Conservation (phyloP, 2,329 filamentous ascomycete species). For the Penicillium sp. region DNA sequence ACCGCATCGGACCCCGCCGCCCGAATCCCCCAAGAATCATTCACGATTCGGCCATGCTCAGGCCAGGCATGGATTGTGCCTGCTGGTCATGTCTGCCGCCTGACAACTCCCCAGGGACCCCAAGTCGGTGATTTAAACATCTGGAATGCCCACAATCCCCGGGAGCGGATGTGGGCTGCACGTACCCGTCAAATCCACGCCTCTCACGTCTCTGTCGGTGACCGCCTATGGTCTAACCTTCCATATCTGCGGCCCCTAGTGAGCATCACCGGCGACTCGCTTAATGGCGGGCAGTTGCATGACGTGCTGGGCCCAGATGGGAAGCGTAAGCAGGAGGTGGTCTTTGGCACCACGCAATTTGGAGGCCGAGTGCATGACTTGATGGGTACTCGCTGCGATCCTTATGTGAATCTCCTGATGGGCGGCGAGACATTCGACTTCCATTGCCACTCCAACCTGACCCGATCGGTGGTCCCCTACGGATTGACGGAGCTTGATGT, state of each 20-base stretch:
- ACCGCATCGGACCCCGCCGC: conserved; percentile 36
- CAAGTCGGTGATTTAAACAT: conserved; percentile 85
- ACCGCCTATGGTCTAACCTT: conserved; percentile 76
- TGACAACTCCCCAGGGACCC: conserved; percentile 75
- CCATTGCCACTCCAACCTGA: conserved; percentile 83
- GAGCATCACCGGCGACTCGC: conserved; percentile 71
- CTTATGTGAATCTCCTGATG: conserved; percentile 77
- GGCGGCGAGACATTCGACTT: conserved; percentile 73
- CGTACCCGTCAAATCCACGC: conserved; percentile 78
- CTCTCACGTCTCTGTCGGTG: conserved; percentile 70
- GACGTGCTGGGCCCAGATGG: conserved; percentile 43
- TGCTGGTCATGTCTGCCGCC: conserved; percentile 68
- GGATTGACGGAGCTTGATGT: conserved; percentile 74
- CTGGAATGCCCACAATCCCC: conserved; percentile 75
- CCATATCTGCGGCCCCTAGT: conserved; percentile 76
- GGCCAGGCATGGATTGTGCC: conserved; percentile 73
- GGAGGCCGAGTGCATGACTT: conserved; percentile 76
- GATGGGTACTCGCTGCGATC: conserved; percentile 80
- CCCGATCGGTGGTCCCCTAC: conserved; percentile 69
- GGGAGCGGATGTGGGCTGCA: conserved; percentile 80
- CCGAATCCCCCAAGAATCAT: conserved; percentile 48
- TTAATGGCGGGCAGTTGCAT: conserved; percentile 50
- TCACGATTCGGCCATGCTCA: conserved; percentile 72
- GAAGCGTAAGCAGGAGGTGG: conserved; percentile 43
- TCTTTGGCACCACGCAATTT: conserved; percentile 52